Base-by-base conservation (phyloP, 305 asterid genomes). In the Fraxinus xanthoxyloides region DNA sequence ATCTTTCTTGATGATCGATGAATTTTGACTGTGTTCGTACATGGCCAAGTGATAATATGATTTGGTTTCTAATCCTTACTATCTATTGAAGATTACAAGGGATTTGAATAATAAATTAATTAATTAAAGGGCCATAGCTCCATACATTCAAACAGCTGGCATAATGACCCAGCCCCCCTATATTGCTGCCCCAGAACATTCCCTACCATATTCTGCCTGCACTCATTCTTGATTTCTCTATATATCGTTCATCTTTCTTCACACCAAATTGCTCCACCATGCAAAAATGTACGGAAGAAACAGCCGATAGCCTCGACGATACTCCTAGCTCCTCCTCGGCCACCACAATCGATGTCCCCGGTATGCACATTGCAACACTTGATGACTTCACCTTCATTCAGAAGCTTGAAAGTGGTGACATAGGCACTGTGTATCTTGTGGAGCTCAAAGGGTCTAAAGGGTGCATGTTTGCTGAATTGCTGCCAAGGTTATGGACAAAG, bases 401-500 rank as follows among this genome's bases (percentile, higher is more conserved):
- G 21, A 88, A 86, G 80, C 87, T 94, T 7, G 97, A 97, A 90
- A 87, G 91, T 21, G 98, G 96, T 40, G 97, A 92, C 81, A 94
- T 94, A 24, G 94, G 95, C 26, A 87, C 90, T 0, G 95, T 92
- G 63, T 94, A 94, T 85, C 91, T 91, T 17, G 98, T 88, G 84
- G 94, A 94, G 85, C 83, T 88, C 13, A 94, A 90, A 32, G 90
- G 83, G 8, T 77, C 82, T 2, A 80, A 30, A 24, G 94, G 96
- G 80, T 75, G 89, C 80, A 72, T 84, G 69, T 90, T 92, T 89
- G 97, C 96, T 5, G 96, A 63, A 90, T 92, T 89, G 97, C 96
- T 5, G 96, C 97, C 10, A 92, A 91, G 84, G 90, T 94, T 80
- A 92, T 91, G 94, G 95, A 92, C 78, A 91, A 89, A 32, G 94